Base-by-base conservation (phyloP, 805 yeast species). In the Candida chilensis region DNA sequence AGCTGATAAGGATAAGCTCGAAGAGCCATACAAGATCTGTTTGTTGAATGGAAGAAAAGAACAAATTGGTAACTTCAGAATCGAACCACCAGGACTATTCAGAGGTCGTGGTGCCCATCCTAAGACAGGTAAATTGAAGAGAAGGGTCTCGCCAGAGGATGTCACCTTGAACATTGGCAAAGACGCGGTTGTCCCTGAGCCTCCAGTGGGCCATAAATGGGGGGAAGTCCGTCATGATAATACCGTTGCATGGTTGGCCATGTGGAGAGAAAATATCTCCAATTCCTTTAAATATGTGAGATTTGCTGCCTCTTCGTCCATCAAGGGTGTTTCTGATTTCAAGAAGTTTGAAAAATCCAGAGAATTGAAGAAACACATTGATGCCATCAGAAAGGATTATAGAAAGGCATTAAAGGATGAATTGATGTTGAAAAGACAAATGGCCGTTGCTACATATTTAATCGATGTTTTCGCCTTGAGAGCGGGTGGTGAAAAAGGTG, bases 81-180 rank as follows among this genome's bases (percentile, higher is more conserved):
- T 90, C 29, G 98, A 90, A 64, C 97, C 97, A 19, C 97, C 98
- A 1, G 96, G 95, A 2, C 60, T 90, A 32, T 90, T 88, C 50
- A 69, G 96, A 54, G 98, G 97, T 27, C 82, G 97, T 54, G 97
- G 96, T 47, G 87, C 90, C 0, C 97, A 88, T 52, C 97, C 97
- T 12, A 86, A 83, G 52, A 88, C 96, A 1, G 98, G 98, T 26
- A 84, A 80, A 49, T 57, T 87, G 34, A 90, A 90, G 51, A 73
- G 79, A 44, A 70, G 98, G 39, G 95, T 90, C 11, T 54, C 54
- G 32, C 96, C 98, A 2, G 96, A 90, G 56, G 92, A 85, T 44
- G 81, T 90, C 27, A 81, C 90, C 0, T 59, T 90, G 37, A 90
- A 90, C 50, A 61, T 90, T 37, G 79, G 95, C 33, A 65, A 68